These are phyloP conservation scores for Asterionellopsis glacialis DNA, from an alignment of 108 stramenopile species.

Conservation along the genomic window DNA sequence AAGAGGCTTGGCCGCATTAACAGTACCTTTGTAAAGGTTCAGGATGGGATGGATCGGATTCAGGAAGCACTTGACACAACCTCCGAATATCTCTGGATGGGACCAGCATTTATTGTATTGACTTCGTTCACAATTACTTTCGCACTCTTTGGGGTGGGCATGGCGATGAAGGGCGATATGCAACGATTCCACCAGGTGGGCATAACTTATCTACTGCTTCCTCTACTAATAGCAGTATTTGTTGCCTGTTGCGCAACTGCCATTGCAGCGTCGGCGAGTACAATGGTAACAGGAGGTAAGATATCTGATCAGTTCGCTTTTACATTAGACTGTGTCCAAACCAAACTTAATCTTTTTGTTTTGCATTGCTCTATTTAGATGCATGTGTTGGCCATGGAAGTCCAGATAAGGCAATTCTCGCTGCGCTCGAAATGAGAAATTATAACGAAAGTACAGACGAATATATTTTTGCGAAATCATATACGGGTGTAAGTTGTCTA, in stretches of 20 bases:
- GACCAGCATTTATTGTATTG: conserved; percentile 27
- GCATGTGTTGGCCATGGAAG: not conserved
- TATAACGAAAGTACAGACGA: conserved; percentile 4
- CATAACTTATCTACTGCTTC: conserved; percentile 38
- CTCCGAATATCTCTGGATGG: conserved; percentile 25
- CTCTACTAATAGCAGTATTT: conserved; percentile 19
- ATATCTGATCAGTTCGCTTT: no score
- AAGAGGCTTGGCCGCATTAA: conserved; percentile 2
- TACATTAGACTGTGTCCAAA: no score
- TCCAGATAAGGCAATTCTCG: conserved; percentile 26
- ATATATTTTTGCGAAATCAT: conserved; percentile 10
- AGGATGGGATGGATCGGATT: conserved; percentile 12
- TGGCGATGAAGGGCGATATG: conserved; percentile 33
- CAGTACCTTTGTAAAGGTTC: conserved; percentile 4
- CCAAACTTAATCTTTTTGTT: no score
- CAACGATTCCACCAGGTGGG: conserved; percentile 14
- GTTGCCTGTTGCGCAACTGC: conserved; percentile 22
- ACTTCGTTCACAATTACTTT: conserved; percentile 13
- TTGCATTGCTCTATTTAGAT: not conserved
- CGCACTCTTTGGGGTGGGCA: conserved; percentile 21
- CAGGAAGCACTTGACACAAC: conserved; percentile 13
- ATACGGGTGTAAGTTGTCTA: conserved; percentile 20
- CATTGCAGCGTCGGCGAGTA: conserved; percentile 15
- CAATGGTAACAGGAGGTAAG: conserved; percentile 24
- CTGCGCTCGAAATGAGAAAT: conserved; percentile 4